Base-by-base conservation (phyloP, 441 rosid species). In the Rhodomyrtus psidioides region DNA sequence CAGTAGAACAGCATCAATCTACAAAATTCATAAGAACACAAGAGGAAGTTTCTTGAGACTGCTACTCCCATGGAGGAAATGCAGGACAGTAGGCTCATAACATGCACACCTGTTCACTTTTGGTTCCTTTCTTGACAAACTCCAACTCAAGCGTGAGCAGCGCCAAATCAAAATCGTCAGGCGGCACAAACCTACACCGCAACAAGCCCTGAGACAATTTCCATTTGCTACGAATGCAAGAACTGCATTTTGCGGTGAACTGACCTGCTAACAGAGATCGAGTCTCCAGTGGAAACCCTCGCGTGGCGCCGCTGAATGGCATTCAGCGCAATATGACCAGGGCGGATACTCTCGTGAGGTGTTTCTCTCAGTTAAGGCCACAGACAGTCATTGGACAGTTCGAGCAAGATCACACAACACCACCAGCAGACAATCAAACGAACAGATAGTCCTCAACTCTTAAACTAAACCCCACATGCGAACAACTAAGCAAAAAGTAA, bases 1-100 rank as follows among this genome's bases (percentile, higher is more conserved):
- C 85, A 97, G 92, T 30, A 91, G 87, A 91, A 90, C 93, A 79
- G 99, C 99, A 94, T 97, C 99, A 88, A 97, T 91, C 99, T 97
- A 89, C 83, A 51, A 83, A 88, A 84, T 23, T 30, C 24, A 17
- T 28, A 23, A 6, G 5, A 19, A 51, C 59, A 81, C 12, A 79
- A 56, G n/a, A 84, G 17, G 46, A 27, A 86, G 46, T 21, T 26
- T 27, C 74, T 84, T 59, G 75, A 81, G 60, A 56, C 65, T 17
- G 83, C 53, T 19, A 59, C 27, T 84, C 74, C 82, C 86, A 3
- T 24, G 83, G n/a, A 10, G 83, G 56, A 75, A 75, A 55, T 84
- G 55, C 26, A 44, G 85, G 58, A 82, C 46, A 82, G 26, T 21
- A 12, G 84, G 84, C 44, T 82, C 39, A 24, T 46, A 28, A 51